Evolutionary conservation across 495 filamentous ascomycete genomes (phyloP), one percentile per base, ranked within the genome.

Genomic region (Talaromyces borbonicus): DNA sequence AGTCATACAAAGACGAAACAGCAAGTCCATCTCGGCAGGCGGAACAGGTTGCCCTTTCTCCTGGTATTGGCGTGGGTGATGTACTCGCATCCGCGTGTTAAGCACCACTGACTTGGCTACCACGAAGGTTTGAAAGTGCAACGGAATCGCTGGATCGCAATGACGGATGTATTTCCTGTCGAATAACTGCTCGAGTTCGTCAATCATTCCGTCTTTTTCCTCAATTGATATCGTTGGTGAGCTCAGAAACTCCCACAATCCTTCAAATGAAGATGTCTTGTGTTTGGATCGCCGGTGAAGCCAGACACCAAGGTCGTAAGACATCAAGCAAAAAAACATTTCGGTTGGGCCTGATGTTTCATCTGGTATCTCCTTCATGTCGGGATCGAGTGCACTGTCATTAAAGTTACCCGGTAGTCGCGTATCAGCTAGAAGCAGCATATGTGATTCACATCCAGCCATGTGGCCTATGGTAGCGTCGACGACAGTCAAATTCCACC

Each of bases 311-410:
- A 60, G 50, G 63, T 74, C 54, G 68, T 67, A 55, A 32, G 70
- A 67, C 18, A 82, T 58, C n/a, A 80, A 59, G 50, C 73, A 76
- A 52, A 82, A 83, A 19, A 79, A 73, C 81, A 84, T 84, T 42
- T 85, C 81, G 3, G 81, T 82, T 0, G 79, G 65, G 3, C 79
- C 78, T 3, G 72, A 62, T 9, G 72, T 69, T 22, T 76, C 71
- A 33, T 62, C 62, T 7, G 76, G 63, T 0, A 63, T 55, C 44
- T 76, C 68, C 6, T 68, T 75, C 60, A 80, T 78, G n/a, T 63
- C 63, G 3, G 75, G 77, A 39, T 69, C 67, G 16, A 81, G 67
- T 39, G 81, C 77, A 9, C 68, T 70, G 56, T 83, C 79, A 46
- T 78, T 74, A 9, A 75, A 50, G 45, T 81, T 80, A 26, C 61